Conservation (phyloP, 2,329 filamentous ascomycete species). For the Sporothrix inflata region DNA sequence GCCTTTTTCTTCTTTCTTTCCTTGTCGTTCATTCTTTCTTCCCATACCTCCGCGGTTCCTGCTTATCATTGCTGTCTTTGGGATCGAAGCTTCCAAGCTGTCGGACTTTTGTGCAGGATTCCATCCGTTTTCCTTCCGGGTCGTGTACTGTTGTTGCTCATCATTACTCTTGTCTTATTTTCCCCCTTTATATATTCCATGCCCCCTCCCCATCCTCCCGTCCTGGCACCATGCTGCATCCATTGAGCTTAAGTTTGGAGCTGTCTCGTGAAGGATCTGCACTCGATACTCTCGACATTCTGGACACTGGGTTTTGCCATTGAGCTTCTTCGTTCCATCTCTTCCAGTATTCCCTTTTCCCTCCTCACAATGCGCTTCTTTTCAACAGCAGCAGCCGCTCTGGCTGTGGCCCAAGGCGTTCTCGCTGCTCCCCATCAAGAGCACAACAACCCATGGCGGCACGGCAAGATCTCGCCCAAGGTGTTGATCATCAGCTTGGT, state of each 20-base stretch:
- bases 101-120: background rate
- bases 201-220: background rate
- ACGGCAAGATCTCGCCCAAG: constrained; percentile 54
- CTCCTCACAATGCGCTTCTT: constrained; percentile 30
- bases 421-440: constrained; percentile 13
- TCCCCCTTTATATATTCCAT: background rate
- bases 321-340: background rate
- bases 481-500: constrained; percentile 68
- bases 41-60: constrained; percentile 5
- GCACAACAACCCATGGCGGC: background rate
- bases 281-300: background rate
- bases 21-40: background rate
- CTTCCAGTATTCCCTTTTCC: no score
- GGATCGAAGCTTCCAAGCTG: background rate
- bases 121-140: background rate
- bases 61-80: constrained; percentile 22
- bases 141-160: background rate
- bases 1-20: background rate
- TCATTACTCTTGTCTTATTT: background rate
- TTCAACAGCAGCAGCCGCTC: constrained; percentile 22
- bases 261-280: background rate
- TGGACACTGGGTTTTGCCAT: background rate
- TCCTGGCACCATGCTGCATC: constrained; percentile 14
- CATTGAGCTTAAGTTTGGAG: background rate
- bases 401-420: constrained; percentile 29